Base-by-base conservation (phyloP, 2,329 filamentous ascomycete genomes). In the Akanthomyces muscarius region DNA sequence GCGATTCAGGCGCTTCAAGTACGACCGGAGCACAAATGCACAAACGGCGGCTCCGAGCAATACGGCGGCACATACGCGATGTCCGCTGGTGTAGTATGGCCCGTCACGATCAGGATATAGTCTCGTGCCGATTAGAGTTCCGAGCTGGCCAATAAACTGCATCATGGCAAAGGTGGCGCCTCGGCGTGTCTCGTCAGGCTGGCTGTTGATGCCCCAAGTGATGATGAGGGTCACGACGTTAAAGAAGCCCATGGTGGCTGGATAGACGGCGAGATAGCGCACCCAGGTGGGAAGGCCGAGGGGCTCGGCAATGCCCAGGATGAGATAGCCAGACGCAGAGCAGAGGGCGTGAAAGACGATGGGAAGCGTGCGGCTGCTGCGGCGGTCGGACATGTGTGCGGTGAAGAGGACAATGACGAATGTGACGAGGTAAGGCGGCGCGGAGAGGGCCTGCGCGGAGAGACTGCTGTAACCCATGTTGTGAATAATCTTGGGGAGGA, bases 151-250 rank as follows among this genome's bases (percentile, higher is more conserved):
- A 16, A 97, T 82, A 42, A 92, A 70, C 74, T 97, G 93, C 71
- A 97, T 74, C 38, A 97, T 80, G 1, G 89, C 91, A 70, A 96
- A 90, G 1, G 89, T 91, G 1, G 86, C 86, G 0, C 91, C 91
- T 67, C 90, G 89, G 7, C 86, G 84, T 58, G 84, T 85, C 65
- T 88, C 85, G 14, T 81, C 86, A 60, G 83, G 77, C 71, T 95
- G 90, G 74, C 96, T 97, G 72, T 96, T 96, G 71, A 97, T 85
- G 42, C 85, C 91, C 92, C 92, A 97, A 1, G 91, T 89, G 63
- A 97, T 90, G 68, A 93, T 89, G 38, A 96, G 82, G 0, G 91
- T 92, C 63, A 96, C 89, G 23, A 91, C 89, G 64, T 85, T 87
- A 79, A 96, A 94, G 76, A 96, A 95, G 4, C 92, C 92, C 0